Evolutionary conservation across 1,284 basidiomycete species (phyloP), one percentile per base, ranked within the genome.

Genomic region (Ustilago cynodontis): DNA sequence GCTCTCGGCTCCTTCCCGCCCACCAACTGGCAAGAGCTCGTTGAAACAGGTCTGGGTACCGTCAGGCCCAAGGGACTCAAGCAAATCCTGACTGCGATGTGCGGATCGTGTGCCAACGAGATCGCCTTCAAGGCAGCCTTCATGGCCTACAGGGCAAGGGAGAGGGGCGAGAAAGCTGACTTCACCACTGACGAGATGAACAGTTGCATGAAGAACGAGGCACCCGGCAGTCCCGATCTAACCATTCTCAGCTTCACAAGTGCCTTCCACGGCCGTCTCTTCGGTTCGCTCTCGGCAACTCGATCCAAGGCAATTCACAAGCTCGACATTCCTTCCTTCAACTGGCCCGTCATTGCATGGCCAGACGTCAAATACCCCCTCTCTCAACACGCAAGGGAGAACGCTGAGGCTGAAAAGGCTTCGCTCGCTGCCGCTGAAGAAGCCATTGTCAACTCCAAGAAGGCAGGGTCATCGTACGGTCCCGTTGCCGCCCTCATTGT

Each of bases 101-200:
- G 79, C 60, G 87, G 87, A 9, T 86, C 84, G 31, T 86, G 82
- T 37, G 84, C 86, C 49, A 87, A 86, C 72, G 74, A 78, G 80
- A 88, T 87, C 47, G 89, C 89, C n/a, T 87, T 89, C 84, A 90
- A 90, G 76, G 88, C 88, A 5, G 88, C 88, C 1, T 90, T 89
- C 82, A 88, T 88, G 79, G 86, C 88, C 3, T 88, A 88, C 71
- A 79, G 85, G 3, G 85, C 84, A 16, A 72, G 87, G 5, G 79
- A 88, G 77, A 79, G 88, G 26, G 86, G 85, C 18, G 79, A 80
- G 10, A 74, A 80, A 37, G 59, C 74, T n/a, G 29, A 51, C 24
- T 78, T 70, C 39, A 72, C 65, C 4, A 41, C 54, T 0, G 64
- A 64, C 16, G 76, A 85, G 68, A 66, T 83, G 70, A 58, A 55